Conservation (phyloP, 768 basidiomycete species). For the Calocybe gangraenosa region DNA sequence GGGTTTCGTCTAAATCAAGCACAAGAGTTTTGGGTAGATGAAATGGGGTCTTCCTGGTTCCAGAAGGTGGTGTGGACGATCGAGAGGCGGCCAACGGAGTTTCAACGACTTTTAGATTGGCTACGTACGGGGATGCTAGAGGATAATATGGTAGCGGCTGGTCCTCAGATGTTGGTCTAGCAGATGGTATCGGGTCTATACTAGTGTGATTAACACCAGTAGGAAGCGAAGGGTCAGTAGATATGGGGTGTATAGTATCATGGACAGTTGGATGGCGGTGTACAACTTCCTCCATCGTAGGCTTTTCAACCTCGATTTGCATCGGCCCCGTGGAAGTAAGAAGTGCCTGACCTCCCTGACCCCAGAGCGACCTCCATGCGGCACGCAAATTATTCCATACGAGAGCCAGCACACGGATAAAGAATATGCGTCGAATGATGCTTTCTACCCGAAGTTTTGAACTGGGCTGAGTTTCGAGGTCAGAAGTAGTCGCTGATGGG, state of each 20-base stretch:
- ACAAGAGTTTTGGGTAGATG: conserved; percentile 91
- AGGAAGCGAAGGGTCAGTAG: conserved; percentile 3
- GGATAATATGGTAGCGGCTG: conserved; percentile 15
- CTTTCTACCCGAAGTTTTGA: conserved; percentile 37
- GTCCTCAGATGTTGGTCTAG: no score
- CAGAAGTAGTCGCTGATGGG: conserved; percentile 19
- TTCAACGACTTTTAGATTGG: conserved; percentile 7
- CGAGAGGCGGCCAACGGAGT: conserved; percentile 29
- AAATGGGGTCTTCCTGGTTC: conserved; percentile 62
- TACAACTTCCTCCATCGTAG: neutral
- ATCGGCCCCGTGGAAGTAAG: conserved; percentile 2
- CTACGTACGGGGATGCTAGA: conserved; percentile 7
- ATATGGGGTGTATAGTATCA: neutral
- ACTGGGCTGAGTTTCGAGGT: conserved; percentile 25
- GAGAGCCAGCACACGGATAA: conserved; percentile 64
- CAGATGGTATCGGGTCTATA: conserved; percentile 10
- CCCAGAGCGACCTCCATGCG: conserved; percentile 49
- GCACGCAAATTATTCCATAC: conserved; percentile 68
- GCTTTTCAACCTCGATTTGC: conserved; percentile 4
- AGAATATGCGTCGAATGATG: conserved; percentile 56
- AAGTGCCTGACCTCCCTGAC: conserved; percentile 5
- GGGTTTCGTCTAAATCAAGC: conserved; percentile 95
- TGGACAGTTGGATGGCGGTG: neutral
- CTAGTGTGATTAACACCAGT: neutral
- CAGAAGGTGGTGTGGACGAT: conserved; percentile 46